Evolutionary conservation across 139 green algal species (phyloP).

Genomic region (Closterium sp.): DNA sequence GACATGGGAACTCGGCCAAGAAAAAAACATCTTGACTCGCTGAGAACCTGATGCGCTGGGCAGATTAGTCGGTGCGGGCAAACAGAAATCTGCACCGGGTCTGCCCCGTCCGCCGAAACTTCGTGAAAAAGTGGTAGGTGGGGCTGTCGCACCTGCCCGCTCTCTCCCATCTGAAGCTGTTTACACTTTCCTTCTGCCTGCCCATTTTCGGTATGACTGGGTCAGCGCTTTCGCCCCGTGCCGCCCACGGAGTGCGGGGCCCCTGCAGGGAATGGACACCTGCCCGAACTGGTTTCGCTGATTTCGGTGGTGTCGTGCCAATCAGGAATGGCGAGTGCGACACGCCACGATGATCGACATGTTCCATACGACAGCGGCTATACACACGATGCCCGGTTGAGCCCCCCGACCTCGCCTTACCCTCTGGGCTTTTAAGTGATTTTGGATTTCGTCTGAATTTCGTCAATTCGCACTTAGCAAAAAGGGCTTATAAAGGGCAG

Average conservation of each 20-base stretch:
- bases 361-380: no score
- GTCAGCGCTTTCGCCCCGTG: background rate
- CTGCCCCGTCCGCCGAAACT: background rate
- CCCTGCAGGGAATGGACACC: background rate
- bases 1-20: no score
- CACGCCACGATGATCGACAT: background rate
- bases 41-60: no score
- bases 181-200: background rate
- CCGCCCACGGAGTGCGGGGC: background rate
- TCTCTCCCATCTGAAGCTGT: background rate
- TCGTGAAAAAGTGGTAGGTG: background rate
- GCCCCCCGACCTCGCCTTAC: no score
- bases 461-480: no score
- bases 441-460: no score
- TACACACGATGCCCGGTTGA: no score
- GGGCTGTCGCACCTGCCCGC: background rate
- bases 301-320: background rate
- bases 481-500: no score
- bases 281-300: background rate
- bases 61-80: no score
- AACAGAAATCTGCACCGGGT: no score
- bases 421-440: no score
- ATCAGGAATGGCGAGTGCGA: background rate
- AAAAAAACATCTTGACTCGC: no score
- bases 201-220: background rate